Evolutionary conservation across 208 protist species (phyloP).

Genomic region (Naegleria fowleri): DNA sequence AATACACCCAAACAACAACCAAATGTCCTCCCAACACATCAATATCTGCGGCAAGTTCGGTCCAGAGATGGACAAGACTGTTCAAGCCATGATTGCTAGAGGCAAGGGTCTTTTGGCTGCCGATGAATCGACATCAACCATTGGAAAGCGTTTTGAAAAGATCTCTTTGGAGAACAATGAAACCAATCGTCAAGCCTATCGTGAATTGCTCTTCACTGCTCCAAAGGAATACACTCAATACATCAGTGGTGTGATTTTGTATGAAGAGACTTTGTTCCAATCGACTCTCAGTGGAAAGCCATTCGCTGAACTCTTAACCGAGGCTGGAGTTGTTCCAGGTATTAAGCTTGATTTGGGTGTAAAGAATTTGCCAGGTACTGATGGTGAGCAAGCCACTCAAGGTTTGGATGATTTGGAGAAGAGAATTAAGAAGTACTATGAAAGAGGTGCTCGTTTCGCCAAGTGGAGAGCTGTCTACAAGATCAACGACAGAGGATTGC

Average conservation of each 20-base stretch:
- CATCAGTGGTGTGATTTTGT: conserved; percentile 92
- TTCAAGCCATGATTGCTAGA: background rate
- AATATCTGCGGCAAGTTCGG: background rate
- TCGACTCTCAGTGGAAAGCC: conserved; percentile 66
- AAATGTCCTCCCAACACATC: background rate
- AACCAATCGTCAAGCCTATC: conserved; percentile 83
- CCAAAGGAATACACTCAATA: conserved; percentile 52
- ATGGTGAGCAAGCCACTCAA: conserved; percentile 55
- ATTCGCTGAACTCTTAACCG: conserved; percentile 73
- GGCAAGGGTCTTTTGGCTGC: conserved; percentile 93
- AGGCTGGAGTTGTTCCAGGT: conserved; percentile 75
- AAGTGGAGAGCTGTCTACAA: conserved; percentile 92
- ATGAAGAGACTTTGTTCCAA: conserved; percentile 91
- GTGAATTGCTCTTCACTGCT: conserved; percentile 73
- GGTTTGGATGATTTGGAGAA: conserved; percentile 84
- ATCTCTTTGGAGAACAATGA: conserved; percentile 88
- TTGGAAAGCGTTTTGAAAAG: conserved; percentile 84
- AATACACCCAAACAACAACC: background rate
- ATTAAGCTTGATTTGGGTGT: conserved; percentile 90
- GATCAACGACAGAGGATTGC: conserved; percentile 64
- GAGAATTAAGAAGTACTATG: conserved; percentile 82
- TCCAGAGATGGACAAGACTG: background rate
- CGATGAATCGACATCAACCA: conserved; percentile 85
- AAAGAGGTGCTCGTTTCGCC: conserved; percentile 87
- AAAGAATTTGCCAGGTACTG: conserved; percentile 6